Evolutionary conservation across 2,329 filamentous ascomycete genomes (phyloP).

Genomic region (Epichloe hybrida): DNA sequence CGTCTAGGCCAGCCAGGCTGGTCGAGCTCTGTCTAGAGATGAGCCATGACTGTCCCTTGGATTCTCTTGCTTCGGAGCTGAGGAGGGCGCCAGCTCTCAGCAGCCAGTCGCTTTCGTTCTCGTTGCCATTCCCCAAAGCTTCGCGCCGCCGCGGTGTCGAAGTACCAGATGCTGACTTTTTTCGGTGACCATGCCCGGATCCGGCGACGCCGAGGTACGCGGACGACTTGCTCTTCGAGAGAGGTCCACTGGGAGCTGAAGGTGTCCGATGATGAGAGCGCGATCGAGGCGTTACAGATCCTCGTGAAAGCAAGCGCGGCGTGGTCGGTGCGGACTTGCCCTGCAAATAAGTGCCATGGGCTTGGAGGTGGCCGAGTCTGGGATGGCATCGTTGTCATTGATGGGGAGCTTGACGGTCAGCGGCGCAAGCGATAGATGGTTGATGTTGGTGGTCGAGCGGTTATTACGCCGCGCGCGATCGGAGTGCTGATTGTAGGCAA

Average conservation of each 20-base stretch:
- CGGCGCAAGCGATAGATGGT: slow-evolving; percentile 49
- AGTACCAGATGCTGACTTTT: slow-evolving; percentile 15
- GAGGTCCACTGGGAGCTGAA: slow-evolving; percentile 21
- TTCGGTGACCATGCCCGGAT: slow-evolving; percentile 5
- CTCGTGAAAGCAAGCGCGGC: slow-evolving; percentile 44
- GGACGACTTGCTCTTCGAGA: slow-evolving; percentile 51
- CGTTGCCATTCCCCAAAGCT: slow-evolving; percentile 20
- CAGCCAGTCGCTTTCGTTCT: slow-evolving; percentile 49
- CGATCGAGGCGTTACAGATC: slow-evolving; percentile 36
- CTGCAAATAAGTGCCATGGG: slow-evolving; percentile 40
- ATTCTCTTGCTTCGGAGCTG: slow-evolving; percentile 48
- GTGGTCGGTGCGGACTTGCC: slow-evolving; percentile 51
- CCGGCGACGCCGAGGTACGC: slow-evolving; percentile 32
- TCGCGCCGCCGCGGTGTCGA: slow-evolving; percentile 23
- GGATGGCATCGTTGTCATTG: slow-evolving; percentile 35
- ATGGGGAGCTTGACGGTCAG: slow-evolving; percentile 48
- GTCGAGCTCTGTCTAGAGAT: slow-evolving; percentile 52
- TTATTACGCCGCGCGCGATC: slow-evolving; percentile 43
- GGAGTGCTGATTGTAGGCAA: slow-evolving; percentile 47
- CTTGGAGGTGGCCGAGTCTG: slow-evolving; percentile 22
- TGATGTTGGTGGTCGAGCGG: slow-evolving; percentile 44
- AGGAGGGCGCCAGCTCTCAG: slow-evolving; percentile 49
- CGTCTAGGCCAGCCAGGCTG: slow-evolving; percentile 39
- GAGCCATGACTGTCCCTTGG: slow-evolving; percentile 57
- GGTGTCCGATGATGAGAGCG: slow-evolving; percentile 29